These are phyloP conservation scores for Trichoderma sp. DNA, from an alignment of 2,329 filamentous ascomycete genomes.

Conservation along the genomic window DNA sequence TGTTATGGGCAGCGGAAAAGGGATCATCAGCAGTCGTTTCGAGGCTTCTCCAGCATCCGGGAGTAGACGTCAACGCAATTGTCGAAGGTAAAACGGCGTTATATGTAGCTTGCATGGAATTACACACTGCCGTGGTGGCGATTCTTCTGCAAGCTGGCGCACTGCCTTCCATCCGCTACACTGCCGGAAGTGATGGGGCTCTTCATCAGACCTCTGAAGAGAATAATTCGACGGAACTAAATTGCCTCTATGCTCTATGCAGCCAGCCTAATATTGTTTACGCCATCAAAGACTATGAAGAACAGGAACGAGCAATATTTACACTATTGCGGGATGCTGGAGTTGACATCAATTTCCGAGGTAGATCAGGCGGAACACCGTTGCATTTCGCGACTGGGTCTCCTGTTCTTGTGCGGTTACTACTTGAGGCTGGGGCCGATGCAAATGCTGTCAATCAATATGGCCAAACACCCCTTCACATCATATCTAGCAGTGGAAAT, in stretches of 20 bases:
- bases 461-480: constrained; percentile 30
- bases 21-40: constrained; percentile 31
- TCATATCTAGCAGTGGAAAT: background rate
- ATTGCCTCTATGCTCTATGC: constrained; percentile 26
- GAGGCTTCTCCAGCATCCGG: constrained; percentile 36
- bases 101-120: constrained; percentile 22
- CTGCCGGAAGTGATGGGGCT: background rate
- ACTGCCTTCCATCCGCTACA: constrained; percentile 31
- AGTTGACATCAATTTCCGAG: constrained; percentile 29
- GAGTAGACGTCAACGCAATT: constrained; percentile 37
- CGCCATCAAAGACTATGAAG: background rate
- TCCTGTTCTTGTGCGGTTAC: constrained; percentile 19
- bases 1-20: constrained; percentile 33
- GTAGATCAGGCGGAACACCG: constrained; percentile 25
- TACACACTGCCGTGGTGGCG: constrained; percentile 28
- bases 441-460: constrained; percentile 26
- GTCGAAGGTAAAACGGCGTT: constrained; percentile 31
- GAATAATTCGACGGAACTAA: background rate
- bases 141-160: constrained; percentile 38
- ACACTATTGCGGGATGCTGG: constrained; percentile 31
- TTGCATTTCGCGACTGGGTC: constrained; percentile 28
- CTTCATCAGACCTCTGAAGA: background rate
- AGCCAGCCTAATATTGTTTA: background rate
- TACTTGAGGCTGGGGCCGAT: constrained; percentile 33
- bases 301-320: constrained; percentile 24